Percentiles rank a stretch among this genome's conserved stretches.
Conservation (phyloP, 371 early-diverging fungal genomes). For the Sporodiniella umbellata region DNA sequence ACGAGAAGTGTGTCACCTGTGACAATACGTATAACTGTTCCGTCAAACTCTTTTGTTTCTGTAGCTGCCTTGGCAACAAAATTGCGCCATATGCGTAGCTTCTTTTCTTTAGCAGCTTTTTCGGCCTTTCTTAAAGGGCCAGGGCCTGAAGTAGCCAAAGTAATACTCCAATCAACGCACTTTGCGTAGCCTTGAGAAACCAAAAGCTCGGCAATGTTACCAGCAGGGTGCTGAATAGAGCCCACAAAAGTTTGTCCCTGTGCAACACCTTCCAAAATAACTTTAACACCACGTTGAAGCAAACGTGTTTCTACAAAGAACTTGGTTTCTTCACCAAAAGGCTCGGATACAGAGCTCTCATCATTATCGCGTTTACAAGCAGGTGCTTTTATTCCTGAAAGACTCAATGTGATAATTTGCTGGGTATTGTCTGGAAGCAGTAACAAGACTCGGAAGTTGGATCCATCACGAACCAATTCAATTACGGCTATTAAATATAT, state of each 20-base stretch:
- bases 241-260: conserved; percentile 76
- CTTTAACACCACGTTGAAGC: conserved; percentile 86
- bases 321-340: conserved; percentile 90
- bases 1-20: conserved; percentile 83
- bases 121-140: conserved; percentile 78
- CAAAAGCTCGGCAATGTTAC: conserved; percentile 91
- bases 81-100: conserved; percentile 80
- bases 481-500: conserved; percentile 70
- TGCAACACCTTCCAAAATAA: conserved; percentile 71
- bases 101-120: conserved; percentile 67
- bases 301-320: conserved; percentile 88
- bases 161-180: conserved; percentile 86
- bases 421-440: conserved; percentile 55
- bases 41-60: conserved; percentile 55
- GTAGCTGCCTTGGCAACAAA: conserved; percentile 39
- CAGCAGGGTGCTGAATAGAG: conserved; percentile 77
- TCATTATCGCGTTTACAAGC: conserved; percentile 72
- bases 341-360: conserved; percentile 68
- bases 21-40: conserved; percentile 65
- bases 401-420: conserved; percentile 73
- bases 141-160: conserved; percentile 75
- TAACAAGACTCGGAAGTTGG: conserved; percentile 77
- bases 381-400: conserved; percentile 91
- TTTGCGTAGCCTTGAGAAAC: conserved; percentile 82
- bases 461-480: conserved; percentile 93